Percentiles rank a stretch among this genome's conserved stretches.
These are phyloP conservation scores for Phytopythium sindhum DNA, from an alignment of 352 stramenopile genomes.

Conservation along the genomic window DNA sequence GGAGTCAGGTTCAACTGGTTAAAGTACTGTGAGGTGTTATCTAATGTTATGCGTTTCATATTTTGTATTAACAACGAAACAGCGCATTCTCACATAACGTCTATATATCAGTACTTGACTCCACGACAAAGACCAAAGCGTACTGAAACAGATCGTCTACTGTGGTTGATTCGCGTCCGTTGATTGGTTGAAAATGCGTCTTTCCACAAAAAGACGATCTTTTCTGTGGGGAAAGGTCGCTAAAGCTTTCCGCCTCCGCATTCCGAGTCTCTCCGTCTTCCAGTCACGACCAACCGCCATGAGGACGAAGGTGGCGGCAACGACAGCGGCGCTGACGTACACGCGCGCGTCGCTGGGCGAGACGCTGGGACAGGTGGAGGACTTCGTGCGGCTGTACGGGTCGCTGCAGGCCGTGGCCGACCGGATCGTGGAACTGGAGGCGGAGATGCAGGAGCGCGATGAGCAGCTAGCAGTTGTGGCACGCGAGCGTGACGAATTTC, in stretches of 20 bases:
- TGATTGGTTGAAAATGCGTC: background rate
- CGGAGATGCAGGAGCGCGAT: background rate
- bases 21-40: background rate
- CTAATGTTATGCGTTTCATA: background rate
- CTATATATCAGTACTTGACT: background rate
- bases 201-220: background rate
- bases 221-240: background rate
- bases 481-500: background rate
- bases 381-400: background rate
- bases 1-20: background rate
- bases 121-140: too few species aligned
- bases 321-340: background rate
- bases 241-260: background rate
- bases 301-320: background rate
- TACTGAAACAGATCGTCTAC: too few species aligned
- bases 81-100: background rate
- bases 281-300: background rate
- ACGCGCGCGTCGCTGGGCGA: conserved; percentile 1
- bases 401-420: conserved; percentile 1
- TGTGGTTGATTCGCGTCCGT: background rate
- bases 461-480: background rate
- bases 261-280: background rate
- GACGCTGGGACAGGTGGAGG: conserved; percentile 5
- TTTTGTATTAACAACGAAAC: background rate
- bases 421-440: conserved; percentile 4